These are phyloP conservation scores for Cyclanthera cordifolia DNA, from an alignment of 306 rosid genomes.

Conservation along the genomic window DNA sequence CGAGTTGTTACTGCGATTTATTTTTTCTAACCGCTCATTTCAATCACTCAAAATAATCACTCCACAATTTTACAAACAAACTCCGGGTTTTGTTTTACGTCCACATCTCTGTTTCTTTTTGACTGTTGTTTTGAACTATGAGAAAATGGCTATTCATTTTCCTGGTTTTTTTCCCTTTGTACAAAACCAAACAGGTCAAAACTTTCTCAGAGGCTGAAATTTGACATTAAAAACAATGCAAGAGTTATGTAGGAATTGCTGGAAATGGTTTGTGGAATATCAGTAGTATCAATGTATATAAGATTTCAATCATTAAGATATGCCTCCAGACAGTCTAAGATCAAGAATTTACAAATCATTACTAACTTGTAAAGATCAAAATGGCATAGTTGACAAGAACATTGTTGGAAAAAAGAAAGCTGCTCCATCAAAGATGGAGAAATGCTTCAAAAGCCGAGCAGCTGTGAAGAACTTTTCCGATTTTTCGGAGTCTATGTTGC, in stretches of 20 bases:
- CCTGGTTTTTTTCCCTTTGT: slow-evolving; percentile 1
- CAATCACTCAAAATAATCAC: no score
- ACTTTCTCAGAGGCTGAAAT: not conserved
- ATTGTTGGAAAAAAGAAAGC: slow-evolving; percentile 43
- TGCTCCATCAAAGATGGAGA: slow-evolving; percentile 38
- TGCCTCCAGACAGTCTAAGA: slow-evolving; percentile 42
- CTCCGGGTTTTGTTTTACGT: no score
- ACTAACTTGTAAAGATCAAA: slow-evolving; percentile 78
- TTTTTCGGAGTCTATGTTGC: slow-evolving; percentile 10
- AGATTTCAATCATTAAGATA: slow-evolving; percentile 43
- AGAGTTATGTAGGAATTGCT: not conserved
- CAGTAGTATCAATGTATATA: slow-evolving; percentile 11
- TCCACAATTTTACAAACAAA: no score
- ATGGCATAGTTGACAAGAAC: slow-evolving; percentile 72
- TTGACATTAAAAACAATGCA: slow-evolving; percentile 5
- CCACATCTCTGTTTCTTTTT: not conserved
- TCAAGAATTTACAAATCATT: slow-evolving; percentile 65
- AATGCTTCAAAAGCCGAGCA: slow-evolving; percentile 28
- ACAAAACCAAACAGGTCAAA: not conserved
- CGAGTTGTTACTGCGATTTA: no score
- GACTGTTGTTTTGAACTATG: not conserved
- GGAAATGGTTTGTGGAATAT: slow-evolving; percentile 1
- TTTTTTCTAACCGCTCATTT: no score
- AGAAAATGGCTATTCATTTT: not conserved
- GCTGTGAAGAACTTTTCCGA: slow-evolving; percentile 24